Conservation (phyloP, 108 stramenopile species). For the Cyclotella kingstonii region DNA sequence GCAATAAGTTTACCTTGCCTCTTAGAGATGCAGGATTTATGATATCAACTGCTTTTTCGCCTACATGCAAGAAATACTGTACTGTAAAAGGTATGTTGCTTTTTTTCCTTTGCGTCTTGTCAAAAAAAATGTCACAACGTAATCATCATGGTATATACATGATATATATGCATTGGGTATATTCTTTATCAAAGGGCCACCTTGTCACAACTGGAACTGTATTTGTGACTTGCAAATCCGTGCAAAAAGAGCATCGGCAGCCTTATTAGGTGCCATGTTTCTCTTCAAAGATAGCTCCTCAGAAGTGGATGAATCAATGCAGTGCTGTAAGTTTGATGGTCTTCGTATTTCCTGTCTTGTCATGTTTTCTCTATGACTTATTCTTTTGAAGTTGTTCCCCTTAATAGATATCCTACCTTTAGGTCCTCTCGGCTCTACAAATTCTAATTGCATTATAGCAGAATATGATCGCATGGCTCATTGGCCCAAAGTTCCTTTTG, state of each 20-base stretch:
- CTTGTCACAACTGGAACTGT: constrained; percentile 47
- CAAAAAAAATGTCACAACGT: neutral
- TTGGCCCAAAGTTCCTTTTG: constrained; percentile 37
- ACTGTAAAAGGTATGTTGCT: constrained; percentile 27
- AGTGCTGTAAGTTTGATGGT: neutral
- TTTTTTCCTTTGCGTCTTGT: neutral
- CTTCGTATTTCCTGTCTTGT: neutral
- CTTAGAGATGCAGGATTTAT: constrained; percentile 5
- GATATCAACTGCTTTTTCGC: constrained; percentile 43
- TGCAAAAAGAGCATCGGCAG: constrained; percentile 25
- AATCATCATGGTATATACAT: too few species aligned
- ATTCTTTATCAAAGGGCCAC: constrained; percentile 23
- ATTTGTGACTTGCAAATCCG: constrained; percentile 48
- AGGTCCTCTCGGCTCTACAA: constrained; percentile 14
- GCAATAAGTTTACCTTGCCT: constrained; percentile 14
- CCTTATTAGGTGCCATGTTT: constrained; percentile 49
- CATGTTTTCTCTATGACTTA: constrained; percentile 1
- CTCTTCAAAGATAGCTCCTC: constrained; percentile 14
- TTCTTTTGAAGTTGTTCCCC: neutral
- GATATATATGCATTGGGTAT: too few species aligned
- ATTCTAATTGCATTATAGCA: neutral
- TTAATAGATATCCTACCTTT: constrained; percentile 30
- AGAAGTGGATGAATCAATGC: neutral
- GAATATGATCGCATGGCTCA: constrained; percentile 19
- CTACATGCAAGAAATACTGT: constrained; percentile 44